Evolutionary conservation across 2,329 filamentous ascomycete genomes (phyloP).

Genomic region (Epichloe aotearoae): DNA sequence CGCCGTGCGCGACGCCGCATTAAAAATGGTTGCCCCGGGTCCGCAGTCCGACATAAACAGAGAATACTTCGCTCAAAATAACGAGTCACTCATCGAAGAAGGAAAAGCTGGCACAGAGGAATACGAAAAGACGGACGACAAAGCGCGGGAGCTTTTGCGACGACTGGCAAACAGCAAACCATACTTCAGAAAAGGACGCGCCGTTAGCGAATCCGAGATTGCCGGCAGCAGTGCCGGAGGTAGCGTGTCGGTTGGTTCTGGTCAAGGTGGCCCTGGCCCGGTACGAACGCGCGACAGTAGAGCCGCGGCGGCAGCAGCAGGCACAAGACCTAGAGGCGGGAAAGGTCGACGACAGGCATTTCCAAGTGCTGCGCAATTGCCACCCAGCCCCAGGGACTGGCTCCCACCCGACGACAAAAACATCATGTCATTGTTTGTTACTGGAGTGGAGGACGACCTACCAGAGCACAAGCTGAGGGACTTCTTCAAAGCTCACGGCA

Average conservation of each 20-base stretch:
- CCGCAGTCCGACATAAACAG: constrained; percentile 87
- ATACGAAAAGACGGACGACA: constrained; percentile 95
- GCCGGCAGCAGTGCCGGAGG: constrained; percentile 26
- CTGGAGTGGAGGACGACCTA: constrained; percentile 89
- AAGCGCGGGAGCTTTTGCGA: constrained; percentile 76
- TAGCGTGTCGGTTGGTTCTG: constrained; percentile 39
- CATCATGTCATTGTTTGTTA: constrained; percentile 88
- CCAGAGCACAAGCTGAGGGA: constrained; percentile 84
- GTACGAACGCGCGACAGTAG: constrained; percentile 60
- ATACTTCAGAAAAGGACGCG: constrained; percentile 79
- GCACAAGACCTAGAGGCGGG: constrained; percentile 33
- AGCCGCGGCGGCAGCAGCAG: constrained; percentile 34
- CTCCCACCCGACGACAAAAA: constrained; percentile 70
- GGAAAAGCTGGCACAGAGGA: constrained; percentile 74
- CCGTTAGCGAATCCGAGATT: constrained; percentile 47
- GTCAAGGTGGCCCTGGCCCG: constrained; percentile 54
- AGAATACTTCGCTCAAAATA: constrained; percentile 95
- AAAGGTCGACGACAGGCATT: constrained; percentile 43
- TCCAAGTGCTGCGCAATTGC: constrained; percentile 57
- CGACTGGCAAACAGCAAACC: constrained; percentile 84
- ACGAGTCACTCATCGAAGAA: constrained; percentile 90
- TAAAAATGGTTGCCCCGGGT: constrained; percentile 95
- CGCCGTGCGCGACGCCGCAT: constrained; percentile 82
- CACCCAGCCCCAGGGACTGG: constrained; percentile 75
- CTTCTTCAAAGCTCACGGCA: constrained; percentile 80